Base-by-base conservation (phyloP, 2,329 filamentous ascomycete genomes). In the Arthrobotrys sphaeroides region DNA sequence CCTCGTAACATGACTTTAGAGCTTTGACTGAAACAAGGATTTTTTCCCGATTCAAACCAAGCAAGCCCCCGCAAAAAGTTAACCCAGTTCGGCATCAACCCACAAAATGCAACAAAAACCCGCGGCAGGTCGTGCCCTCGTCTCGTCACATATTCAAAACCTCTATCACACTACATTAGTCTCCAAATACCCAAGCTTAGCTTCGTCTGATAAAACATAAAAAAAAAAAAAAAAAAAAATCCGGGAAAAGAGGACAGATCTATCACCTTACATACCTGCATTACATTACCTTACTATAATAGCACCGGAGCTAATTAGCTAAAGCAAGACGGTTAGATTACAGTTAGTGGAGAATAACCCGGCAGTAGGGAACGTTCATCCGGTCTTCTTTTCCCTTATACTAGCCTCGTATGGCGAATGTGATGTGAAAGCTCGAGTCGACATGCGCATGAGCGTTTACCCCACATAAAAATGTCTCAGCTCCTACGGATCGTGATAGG, bases 191-290 rank as follows among this genome's bases (percentile, higher is more conserved):
- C 18, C 2, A 22, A 20, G 18, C 49, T 1, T 36, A 36, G 7
- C 13, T 82, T 82, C 80, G 80, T 81, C 81, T 81, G 80, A 81
- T 83, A 82, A 80, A n/a, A n/a, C n/a, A n/a, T n/a, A n/a, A n/a
- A n/a, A n/a, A n/a, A n/a, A n/a, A n/a, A n/a, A n/a, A n/a, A n/a
- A n/a, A n/a, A n/a, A n/a, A 77, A 81, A 68, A 36, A 60, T 49
- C 77, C 36, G 60, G 24, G 59, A 72, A 81, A 79, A 79, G 80
- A 36, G 51, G 31, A 38, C 51, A 55, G 51, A 55, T 55, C 51
- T 55, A 55, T 55, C 51, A 55, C 51, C 51, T 55, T 38, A 55
- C 51, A 55, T 55, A 24, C 51, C 13, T 55, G 1, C 13, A 24
- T 47, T n/a, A n/a, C n/a, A 24, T 47, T 26, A 38, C 18, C 1